Percentiles rank a stretch among this genome's conserved stretches.
Evolutionary conservation across 768 basidiomycete species (phyloP).

Genomic region (Rhodocollybia butyracea): DNA sequence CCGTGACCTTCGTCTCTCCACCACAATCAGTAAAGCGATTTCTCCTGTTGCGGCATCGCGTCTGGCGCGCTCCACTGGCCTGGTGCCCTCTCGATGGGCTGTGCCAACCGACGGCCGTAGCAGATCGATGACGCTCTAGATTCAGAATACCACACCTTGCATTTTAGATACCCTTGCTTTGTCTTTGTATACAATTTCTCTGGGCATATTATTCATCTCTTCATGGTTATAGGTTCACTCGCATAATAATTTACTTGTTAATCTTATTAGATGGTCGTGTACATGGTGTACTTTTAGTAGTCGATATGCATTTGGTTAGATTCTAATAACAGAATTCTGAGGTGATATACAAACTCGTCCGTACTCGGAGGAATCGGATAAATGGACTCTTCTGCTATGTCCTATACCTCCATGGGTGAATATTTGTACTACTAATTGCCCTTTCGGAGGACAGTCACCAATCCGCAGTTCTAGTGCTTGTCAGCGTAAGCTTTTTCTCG

Average conservation of each 20-base stretch:
- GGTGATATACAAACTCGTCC: not conserved
- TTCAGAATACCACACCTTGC: not conserved
- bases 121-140: slow-evolving; percentile 9
- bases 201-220: not conserved
- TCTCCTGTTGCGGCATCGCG: not conserved
- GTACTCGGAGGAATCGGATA: not conserved
- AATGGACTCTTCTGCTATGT: no score
- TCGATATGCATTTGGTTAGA: not conserved
- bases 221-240: not conserved
- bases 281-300: slow-evolving; percentile 1
- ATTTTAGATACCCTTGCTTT: not conserved
- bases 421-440: no score
- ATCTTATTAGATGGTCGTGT: slow-evolving; percentile 2
- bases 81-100: not conserved
- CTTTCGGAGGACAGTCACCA: no score
- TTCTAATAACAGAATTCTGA: not conserved
- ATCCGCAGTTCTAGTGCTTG: no score
- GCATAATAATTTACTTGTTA: slow-evolving; percentile 8
- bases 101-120: slow-evolving; percentile 5
- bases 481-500: no score
- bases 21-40: slow-evolving; percentile 14
- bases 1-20: slow-evolving; percentile 41
- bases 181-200: not conserved
- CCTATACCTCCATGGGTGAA: no score
- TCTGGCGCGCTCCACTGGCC: slow-evolving; percentile 3